These are phyloP conservation scores for Chaetomiaceae sp. DNA, from an alignment of 2,329 filamentous ascomycete species.

Conservation along the genomic window DNA sequence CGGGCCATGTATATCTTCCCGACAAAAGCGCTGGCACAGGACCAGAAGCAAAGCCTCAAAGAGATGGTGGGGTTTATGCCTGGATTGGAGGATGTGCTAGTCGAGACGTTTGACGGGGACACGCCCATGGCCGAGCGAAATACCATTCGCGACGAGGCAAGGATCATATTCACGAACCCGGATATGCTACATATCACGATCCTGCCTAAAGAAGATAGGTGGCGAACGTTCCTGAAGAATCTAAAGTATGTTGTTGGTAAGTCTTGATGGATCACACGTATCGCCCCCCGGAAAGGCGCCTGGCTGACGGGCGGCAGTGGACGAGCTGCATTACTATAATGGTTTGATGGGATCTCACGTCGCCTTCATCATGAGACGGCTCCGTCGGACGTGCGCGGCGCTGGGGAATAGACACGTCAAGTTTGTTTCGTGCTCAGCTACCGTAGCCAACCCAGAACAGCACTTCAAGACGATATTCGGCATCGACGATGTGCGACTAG, in stretches of 20 bases:
- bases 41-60: constrained; percentile 83
- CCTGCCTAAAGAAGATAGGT: constrained; percentile 82
- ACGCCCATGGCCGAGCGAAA: constrained; percentile 78
- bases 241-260: constrained; percentile 73
- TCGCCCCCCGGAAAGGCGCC: no score
- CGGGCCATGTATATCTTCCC: constrained; percentile 98
- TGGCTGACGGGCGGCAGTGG: constrained; percentile 42
- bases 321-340: constrained; percentile 95
- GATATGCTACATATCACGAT: constrained; percentile 97
- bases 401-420: constrained; percentile 80
- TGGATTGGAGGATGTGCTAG: constrained; percentile 67
- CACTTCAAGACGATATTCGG: constrained; percentile 97
- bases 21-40: constrained; percentile 92
- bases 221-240: constrained; percentile 84
- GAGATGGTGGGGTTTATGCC: constrained; percentile 80
- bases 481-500: constrained; percentile 71
- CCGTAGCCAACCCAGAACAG: constrained; percentile 83
- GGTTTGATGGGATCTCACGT: constrained; percentile 91
- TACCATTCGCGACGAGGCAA: constrained; percentile 76
- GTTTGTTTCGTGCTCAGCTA: constrained; percentile 95
- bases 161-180: constrained; percentile 95
- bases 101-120: constrained; percentile 95
- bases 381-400: constrained; percentile 83
- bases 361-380: constrained; percentile 85
- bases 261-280: not conserved